Base-by-base conservation (phyloP, 768 basidiomycete genomes). In the Sarcodon aspratus region DNA sequence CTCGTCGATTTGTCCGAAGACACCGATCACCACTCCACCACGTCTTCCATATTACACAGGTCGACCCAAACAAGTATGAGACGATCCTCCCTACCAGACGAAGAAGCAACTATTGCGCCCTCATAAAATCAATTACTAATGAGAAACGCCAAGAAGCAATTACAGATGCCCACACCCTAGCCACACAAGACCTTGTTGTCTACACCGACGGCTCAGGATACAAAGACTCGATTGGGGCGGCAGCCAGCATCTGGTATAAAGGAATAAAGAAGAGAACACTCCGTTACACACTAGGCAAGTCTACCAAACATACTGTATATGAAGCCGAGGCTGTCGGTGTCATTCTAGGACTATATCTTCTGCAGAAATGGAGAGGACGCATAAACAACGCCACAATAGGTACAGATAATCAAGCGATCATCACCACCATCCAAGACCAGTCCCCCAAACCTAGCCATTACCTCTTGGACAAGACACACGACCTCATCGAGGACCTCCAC, bases 11-110 rank as follows among this genome's bases (percentile, higher is more conserved):
- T n/a, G 46, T 54, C 15, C 53, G 53, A 17, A 7, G 36, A 3
- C 61, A 64, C 38, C 52, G 45, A 8, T 48, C 54, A 0, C 53
- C 60, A 0, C 48, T 64, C 6, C 63, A 63, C 42, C 45, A 52
- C 11, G 48, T 59, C 17, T 37, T 63, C n/a, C 36, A 54, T 7
- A 17, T 38, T 8, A 57, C 50, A 46, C 1, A 40, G 0, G 47
- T 58, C 9, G 17, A 51, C 31, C 61, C 57, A 1, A 21, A 48
- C 6, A 10, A 6, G 3, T 33, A 52, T 1, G 53, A 61, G 40
- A 59, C 47, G 3, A 62, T 63, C 13, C 6, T 12, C 1, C 38
- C 61, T n/a, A n/a, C n/a, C n/a, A n/a, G n/a, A n/a, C n/a, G n/a
- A n/a, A n/a, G n/a, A n/a, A n/a, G n/a, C n/a, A n/a, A n/a, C n/a